phyloP scores from a whole-genome alignment of 2,329 filamentous ascomycete species.

The Tolypocladium endophyticum region DNA sequence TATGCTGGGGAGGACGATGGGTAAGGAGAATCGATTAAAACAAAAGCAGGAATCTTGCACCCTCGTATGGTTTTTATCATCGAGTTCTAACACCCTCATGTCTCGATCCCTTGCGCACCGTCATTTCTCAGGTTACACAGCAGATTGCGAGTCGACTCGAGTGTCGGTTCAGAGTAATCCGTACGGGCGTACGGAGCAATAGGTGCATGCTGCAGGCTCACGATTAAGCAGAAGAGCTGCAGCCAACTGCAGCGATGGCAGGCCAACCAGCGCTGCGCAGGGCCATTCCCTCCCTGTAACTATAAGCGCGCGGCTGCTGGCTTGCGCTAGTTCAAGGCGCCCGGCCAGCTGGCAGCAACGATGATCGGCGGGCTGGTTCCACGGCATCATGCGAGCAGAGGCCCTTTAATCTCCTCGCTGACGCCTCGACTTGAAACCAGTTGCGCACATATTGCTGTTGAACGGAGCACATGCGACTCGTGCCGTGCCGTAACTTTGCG shows the following conservation, averaged over 20 bases:
- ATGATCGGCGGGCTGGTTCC: neutral
- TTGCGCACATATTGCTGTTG: neutral
- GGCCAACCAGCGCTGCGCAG: neutral
- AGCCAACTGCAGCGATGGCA: neutral
- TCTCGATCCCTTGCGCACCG: too few relatives aligned
- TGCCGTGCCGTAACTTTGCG: neutral
- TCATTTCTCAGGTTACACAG: neutral
- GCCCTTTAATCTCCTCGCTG: neutral
- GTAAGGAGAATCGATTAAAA: neutral
- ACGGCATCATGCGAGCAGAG: neutral
- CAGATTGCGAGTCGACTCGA: neutral
- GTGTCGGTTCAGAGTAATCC: too few relatives aligned
- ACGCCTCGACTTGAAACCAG: neutral
- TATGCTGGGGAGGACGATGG: too few relatives aligned
- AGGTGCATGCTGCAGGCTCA: neutral
- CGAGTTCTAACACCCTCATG: too few relatives aligned
- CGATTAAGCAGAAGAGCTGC: neutral
- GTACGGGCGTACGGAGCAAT: too few relatives aligned
- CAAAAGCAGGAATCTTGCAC: neutral
- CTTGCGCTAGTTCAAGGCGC: neutral
- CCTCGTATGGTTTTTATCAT: neutral
- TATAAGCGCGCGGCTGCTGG: slow-evolving; percentile 7
- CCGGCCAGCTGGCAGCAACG: neutral
- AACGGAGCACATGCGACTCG: neutral
- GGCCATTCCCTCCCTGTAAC: neutral